Base-by-base conservation (phyloP, 2,329 filamentous ascomycete genomes). In the Biscogniauxia marginata region DNA sequence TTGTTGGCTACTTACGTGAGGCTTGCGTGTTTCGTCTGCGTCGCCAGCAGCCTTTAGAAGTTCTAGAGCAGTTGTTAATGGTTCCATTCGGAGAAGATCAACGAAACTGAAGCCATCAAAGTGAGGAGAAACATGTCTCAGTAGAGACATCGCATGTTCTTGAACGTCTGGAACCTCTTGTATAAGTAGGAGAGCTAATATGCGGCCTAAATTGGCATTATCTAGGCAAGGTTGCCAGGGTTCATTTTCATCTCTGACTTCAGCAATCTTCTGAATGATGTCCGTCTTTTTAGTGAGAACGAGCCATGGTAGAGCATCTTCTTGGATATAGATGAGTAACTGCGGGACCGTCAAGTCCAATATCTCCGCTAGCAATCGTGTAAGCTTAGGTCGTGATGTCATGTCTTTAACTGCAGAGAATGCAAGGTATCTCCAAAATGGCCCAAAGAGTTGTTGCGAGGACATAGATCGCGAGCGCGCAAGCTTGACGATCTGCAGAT, bases 401-500 rank as follows among this genome's bases (percentile, higher is more conserved):
- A 98, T 81, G 65, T 96, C 91, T 70, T 92, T 93, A 23, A 95
- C 88, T 2, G 91, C 87, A 50, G 87, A 83, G 57, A 93, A 88
- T 0, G 91, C 93, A 46, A 99, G 79, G 24, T 84, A 93, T 62
- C 86, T 85, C 93, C 93, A 98, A 71, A 92, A 98, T 0, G 93
- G 92, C 54, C 87, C 85, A 55, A 98, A 87, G 0, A 99, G 77
- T 16, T 86, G 84, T 23, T 82, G 80, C 1, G 87, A 82, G 1
- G 84, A 87, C 39, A 84, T 78, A 3, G 80, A 78, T 44, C 86
- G 82, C 49, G 80, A 77, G 51, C 87, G 82, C 1, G 92, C 89
- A 49, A 98, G 79, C 58, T 85, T 86, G 19, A 89, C 79, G 43
- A 96, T 77, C 73, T 76, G 34, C n/a, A 46, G 6, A 39, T 43